These are phyloP conservation scores for Nicotiana attenuata DNA, from an alignment of 257 asterid species.

Conservation along the genomic window DNA sequence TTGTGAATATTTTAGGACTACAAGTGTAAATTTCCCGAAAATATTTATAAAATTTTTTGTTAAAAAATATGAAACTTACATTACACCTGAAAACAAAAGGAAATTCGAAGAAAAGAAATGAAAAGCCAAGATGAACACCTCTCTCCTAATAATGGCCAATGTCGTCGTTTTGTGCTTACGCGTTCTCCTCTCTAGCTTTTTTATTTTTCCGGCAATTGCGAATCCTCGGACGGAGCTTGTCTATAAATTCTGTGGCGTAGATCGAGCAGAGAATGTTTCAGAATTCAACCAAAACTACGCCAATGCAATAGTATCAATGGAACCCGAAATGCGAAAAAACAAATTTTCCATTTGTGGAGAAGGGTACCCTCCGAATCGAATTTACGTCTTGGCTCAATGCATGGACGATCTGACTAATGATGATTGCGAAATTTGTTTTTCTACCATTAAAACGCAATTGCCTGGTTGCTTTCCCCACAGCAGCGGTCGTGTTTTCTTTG, in stretches of 20 bases:
- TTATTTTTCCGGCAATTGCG: background rate
- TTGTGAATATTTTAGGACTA: background rate
- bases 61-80: background rate
- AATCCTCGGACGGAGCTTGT: constrained; percentile 16
- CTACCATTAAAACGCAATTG: background rate
- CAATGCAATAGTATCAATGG: constrained; percentile 3
- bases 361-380: constrained; percentile 7
- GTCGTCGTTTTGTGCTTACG: background rate
- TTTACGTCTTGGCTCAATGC: constrained; percentile 18
- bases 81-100: background rate
- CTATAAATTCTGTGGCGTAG: background rate
- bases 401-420: constrained; percentile 16
- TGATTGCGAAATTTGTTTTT: constrained; percentile 13
- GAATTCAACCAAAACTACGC: constrained; percentile 11
- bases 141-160: background rate
- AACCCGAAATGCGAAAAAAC: background rate
- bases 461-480: constrained; percentile 18
- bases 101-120: too few relatives aligned
- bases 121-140: background rate
- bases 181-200: background rate
- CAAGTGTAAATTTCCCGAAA: background rate
- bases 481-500: constrained; percentile 8
- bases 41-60: too few relatives aligned
- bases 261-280: constrained; percentile 8
- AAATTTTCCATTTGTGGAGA: background rate